Base-by-base conservation (phyloP, 257 asterid genomes). In the Avicennia marina region DNA sequence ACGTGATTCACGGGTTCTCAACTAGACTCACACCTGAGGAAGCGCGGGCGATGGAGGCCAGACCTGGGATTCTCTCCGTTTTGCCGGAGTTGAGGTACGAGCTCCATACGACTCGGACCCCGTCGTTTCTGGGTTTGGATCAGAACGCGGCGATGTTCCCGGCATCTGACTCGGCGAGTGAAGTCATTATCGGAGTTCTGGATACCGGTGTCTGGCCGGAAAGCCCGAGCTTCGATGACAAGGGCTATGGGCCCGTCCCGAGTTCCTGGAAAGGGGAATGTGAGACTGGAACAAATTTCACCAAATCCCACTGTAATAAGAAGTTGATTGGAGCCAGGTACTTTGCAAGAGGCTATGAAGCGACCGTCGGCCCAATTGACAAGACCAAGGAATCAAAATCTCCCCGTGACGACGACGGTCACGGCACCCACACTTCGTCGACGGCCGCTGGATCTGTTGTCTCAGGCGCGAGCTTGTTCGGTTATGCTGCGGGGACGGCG, bases 131-230 rank as follows among this genome's bases (percentile, higher is more conserved):
- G 26, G 96, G 97, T 0, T 72, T 93, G 6, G 91, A 84, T 19
- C 84, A 72, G 76, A 79, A 62, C 54, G 72, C 78, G 0, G 87
- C 80, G 2, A 6, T 83, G 69, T 75, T 86, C 46, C 97, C 95
- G 0, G 78, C 64, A 21, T 84, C 95, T 0, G 71, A 63, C 4
- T 41, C 87, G 0, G 72, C 33, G 18, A 66, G 90, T 34, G 94
- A 93, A 0, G 87, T 93, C 1, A n/a, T 84, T 4, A 68, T 93
- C 21, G 97, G 87, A 0, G 94, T 89, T 39, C 50, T 93, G 6
- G 98, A 93, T 56, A 89, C 95, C 8, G 98, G 98, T 0, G 89
- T 71, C 4, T 93, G 98, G 97, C 98, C 98, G 8, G 98, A 89
- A 48, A 82, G 94, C 71, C 87, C 80, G 74, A 89, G 98, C 42